These are phyloP conservation scores for Coleophoma eucalyptorum DNA, from an alignment of 2,329 filamentous ascomycete genomes.

Conservation along the genomic window DNA sequence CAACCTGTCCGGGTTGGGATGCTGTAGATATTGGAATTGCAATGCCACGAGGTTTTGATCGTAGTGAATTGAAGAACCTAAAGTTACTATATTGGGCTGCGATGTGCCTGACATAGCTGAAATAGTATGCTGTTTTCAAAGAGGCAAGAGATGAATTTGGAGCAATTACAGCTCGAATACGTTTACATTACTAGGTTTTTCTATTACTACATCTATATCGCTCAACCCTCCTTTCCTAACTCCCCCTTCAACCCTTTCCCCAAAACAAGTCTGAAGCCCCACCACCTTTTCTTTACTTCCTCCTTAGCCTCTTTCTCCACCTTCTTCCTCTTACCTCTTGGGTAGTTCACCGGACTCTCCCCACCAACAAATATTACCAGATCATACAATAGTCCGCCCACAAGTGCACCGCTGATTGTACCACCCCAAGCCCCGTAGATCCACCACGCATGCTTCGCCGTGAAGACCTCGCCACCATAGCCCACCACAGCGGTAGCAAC, in stretches of 20 bases:
- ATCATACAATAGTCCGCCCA: constrained; percentile 42
- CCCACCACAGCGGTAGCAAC: constrained; percentile 38
- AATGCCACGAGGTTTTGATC: too few species aligned
- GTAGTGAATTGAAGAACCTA: too few species aligned
- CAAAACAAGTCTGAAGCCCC: not conserved
- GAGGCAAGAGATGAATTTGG: too few species aligned
- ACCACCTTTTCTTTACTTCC: constrained; percentile 37
- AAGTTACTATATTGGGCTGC: too few species aligned
- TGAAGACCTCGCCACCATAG: constrained; percentile 35
- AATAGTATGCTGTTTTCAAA: too few species aligned
- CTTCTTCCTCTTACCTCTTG: constrained; percentile 35
- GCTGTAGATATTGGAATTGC: too few species aligned
- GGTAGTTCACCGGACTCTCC: constrained; percentile 47
- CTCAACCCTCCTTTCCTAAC: not conserved
- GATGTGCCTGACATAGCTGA: too few species aligned
- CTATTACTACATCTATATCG: too few species aligned
- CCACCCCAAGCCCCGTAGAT: constrained; percentile 36
- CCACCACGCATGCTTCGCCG: constrained; percentile 34
- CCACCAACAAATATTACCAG: constrained; percentile 45
- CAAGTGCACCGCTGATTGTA: constrained; percentile 29
- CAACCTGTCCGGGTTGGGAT: too few species aligned
- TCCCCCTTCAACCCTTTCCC: not conserved
- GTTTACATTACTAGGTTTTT: too few species aligned
- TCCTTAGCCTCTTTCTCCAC: constrained; percentile 18
- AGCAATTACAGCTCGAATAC: too few species aligned